phyloP scores from a whole-genome alignment of 1,139 yeast genomes.

The Saccharomyces hybrid region DNA sequence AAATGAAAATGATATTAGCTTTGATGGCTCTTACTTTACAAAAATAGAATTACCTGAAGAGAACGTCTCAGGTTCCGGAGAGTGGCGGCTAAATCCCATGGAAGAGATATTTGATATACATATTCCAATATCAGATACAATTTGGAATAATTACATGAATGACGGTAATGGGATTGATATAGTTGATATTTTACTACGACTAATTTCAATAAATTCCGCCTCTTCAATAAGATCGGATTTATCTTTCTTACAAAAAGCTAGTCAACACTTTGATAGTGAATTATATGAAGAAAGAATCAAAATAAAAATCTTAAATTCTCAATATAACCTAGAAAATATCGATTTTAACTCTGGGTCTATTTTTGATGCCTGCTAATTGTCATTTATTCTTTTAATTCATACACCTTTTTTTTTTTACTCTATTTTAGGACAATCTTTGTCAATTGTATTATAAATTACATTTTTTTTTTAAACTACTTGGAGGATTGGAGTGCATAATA shows the following conservation, averaged over 20 bases:
- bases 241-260: neutral
- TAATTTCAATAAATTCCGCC: neutral
- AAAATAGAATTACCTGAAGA: neutral
- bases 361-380: neutral
- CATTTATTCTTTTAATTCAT: neutral
- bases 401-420: neutral
- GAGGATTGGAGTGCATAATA: no score
- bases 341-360: neutral
- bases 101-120: neutral
- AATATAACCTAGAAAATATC: neutral
- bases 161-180: neutral
- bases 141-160: neutral
- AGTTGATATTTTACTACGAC: neutral
- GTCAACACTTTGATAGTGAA: neutral
- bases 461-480: no score
- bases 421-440: neutral
- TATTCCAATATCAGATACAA: neutral
- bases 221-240: neutral
- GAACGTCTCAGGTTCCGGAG: neutral
- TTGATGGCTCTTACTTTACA: neutral
- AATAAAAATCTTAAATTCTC: neutral
- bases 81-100: neutral
- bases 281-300: neutral
- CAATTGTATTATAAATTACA: neutral
- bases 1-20: neutral